Evolutionary conservation across 23 red algal genomes (phyloP).

Genomic region (Gracilariopsis chorda): DNA sequence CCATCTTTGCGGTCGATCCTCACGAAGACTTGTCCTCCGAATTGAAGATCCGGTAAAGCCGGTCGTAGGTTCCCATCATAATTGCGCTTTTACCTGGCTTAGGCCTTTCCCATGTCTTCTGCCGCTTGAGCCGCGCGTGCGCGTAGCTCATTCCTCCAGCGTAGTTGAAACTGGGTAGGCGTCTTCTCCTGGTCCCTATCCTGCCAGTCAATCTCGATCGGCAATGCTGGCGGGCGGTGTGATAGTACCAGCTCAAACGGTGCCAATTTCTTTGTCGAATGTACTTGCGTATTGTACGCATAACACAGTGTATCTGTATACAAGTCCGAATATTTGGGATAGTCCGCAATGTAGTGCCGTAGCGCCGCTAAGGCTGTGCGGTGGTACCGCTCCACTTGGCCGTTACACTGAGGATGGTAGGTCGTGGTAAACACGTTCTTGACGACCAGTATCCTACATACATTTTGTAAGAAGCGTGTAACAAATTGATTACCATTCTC

Average conservation of each 20-base stretch:
- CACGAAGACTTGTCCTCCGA: too few relatives aligned
- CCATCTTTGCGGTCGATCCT: too few relatives aligned
- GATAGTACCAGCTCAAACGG: slow-evolving; percentile 37
- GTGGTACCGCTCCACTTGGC: slow-evolving; percentile 25
- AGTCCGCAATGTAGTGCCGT: background rate
- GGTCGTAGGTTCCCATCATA: background rate
- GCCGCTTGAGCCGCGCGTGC: too few relatives aligned
- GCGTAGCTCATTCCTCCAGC: too few relatives aligned
- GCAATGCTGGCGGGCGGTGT: background rate
- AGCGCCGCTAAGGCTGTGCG: background rate
- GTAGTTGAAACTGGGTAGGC: too few relatives aligned
- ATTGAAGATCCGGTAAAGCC: too few relatives aligned
- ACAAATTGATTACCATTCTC: slow-evolving; percentile 18
- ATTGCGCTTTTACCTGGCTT: background rate
- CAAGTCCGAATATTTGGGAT: background rate
- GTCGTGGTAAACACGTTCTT: slow-evolving; percentile 27
- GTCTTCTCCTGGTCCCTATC: too few relatives aligned
- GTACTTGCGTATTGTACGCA: slow-evolving; percentile 17
- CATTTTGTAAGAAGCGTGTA: background rate
- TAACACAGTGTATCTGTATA: background rate
- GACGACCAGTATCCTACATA: slow-evolving; percentile 26
- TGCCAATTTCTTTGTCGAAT: background rate
- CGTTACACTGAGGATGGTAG: slow-evolving; percentile 47
- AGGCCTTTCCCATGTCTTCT: too few relatives aligned
- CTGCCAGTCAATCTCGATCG: too few relatives aligned